Evolutionary conservation across 108 stramenopile species (phyloP).

Genomic region (Aurantiochytrium sp.): DNA sequence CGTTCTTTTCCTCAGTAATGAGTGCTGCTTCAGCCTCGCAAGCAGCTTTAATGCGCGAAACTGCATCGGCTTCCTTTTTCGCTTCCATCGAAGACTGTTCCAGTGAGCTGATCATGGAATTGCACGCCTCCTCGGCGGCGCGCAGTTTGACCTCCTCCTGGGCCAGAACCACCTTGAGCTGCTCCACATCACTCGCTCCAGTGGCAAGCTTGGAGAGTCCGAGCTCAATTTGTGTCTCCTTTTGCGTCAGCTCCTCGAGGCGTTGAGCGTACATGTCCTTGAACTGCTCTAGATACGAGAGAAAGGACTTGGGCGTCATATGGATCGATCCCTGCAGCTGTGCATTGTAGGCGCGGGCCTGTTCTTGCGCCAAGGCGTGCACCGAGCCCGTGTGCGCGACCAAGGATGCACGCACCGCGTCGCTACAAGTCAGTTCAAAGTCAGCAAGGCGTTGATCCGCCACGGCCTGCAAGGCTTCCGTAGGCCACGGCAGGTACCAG

Average conservation of each 20-base stretch:
- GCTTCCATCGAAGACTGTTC: constrained; percentile 49
- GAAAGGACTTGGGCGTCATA: constrained; percentile 56
- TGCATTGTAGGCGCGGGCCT: constrained; percentile 45
- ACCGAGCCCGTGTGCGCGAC: constrained; percentile 51
- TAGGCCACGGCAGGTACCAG: constrained; percentile 62
- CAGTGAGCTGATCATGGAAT: constrained; percentile 42
- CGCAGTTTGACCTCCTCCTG: constrained; percentile 52
- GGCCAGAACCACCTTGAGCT: constrained; percentile 51
- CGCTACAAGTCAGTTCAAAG: constrained; percentile 31
- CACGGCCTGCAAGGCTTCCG: constrained; percentile 54
- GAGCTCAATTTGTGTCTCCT: constrained; percentile 39
- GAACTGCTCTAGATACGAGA: constrained; percentile 45
- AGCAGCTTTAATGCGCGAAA: constrained; percentile 40
- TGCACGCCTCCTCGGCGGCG: constrained; percentile 42
- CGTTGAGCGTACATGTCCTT: constrained; percentile 29
- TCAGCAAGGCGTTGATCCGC: constrained; percentile 13
- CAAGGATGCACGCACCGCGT: constrained; percentile 28
- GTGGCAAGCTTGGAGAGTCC: constrained; percentile 50
- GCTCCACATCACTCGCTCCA: constrained; percentile 56
- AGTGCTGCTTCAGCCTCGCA: constrained; percentile 49
- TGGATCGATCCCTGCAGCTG: constrained; percentile 53
- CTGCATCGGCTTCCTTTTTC: constrained; percentile 54
- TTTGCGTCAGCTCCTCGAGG: constrained; percentile 33
- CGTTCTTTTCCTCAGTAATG: constrained; percentile 46
- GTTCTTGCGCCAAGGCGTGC: constrained; percentile 47